phyloP scores from a whole-genome alignment of 257 asterid species.

The Solanum chaucha region DNA sequence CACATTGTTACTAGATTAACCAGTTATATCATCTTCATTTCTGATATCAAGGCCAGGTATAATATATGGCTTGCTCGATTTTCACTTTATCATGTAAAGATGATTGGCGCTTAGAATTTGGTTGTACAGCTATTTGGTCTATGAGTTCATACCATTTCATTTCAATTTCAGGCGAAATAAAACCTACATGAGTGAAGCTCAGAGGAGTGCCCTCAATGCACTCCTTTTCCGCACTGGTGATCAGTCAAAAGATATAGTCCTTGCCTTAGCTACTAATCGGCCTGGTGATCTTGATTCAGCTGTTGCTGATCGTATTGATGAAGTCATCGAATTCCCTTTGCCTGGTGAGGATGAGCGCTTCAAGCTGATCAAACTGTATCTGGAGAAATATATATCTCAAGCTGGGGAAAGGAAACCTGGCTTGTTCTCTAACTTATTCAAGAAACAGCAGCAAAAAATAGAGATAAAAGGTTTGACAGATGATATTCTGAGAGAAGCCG shows the following conservation, averaged over 20 bases:
- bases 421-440: conserved; percentile 39
- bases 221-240: conserved; percentile 90
- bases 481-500: conserved; percentile 79
- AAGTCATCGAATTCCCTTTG: conserved; percentile 84
- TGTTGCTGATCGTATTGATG: conserved; percentile 89
- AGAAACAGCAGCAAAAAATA: conserved; percentile 52
- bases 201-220: conserved; percentile 95
- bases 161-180: conserved; percentile 64
- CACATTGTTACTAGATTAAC: not conserved
- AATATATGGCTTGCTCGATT: not conserved
- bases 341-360: conserved; percentile 88
- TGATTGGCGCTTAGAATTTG: not conserved
- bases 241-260: conserved; percentile 92
- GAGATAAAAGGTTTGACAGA: conserved; percentile 65
- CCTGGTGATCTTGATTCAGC: conserved; percentile 98
- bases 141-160: not conserved
- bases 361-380: conserved; percentile 66
- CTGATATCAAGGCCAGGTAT: not conserved
- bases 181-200: conserved; percentile 98
- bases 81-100: not conserved
- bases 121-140: not conserved
- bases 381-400: conserved; percentile 72
- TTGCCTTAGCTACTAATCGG: conserved; percentile 91
- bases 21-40: not conserved
- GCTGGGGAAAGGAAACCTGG: conserved; percentile 69